Evolutionary conservation across 805 yeast genomes (phyloP).

Genomic region (Jamesozyma rosinii): DNA sequence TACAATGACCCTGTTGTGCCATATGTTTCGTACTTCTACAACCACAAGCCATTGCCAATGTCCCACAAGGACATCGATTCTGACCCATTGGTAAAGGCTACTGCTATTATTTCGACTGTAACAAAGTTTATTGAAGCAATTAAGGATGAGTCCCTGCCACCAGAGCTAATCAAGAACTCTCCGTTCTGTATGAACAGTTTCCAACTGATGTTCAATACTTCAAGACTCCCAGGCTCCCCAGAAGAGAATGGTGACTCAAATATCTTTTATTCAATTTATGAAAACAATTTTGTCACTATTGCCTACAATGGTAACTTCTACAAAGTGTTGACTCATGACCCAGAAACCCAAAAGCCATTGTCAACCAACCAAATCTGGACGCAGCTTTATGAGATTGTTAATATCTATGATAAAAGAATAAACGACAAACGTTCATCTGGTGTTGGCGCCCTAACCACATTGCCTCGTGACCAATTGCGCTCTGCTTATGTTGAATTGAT

Average conservation of each 20-base stretch:
- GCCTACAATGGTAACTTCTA: slow-evolving; percentile 70
- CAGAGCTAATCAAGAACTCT: slow-evolving; percentile 63
- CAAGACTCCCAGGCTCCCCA: slow-evolving; percentile 54
- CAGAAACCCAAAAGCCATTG: slow-evolving; percentile 29
- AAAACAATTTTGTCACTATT: slow-evolving; percentile 62
- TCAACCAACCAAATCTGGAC: slow-evolving; percentile 42
- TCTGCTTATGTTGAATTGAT: slow-evolving; percentile 47
- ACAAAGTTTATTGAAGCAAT: slow-evolving; percentile 57
- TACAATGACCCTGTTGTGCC: slow-evolving; percentile 94
- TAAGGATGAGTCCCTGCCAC: slow-evolving; percentile 64
- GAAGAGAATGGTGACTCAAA: slow-evolving; percentile 49
- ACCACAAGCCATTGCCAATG: slow-evolving; percentile 55
- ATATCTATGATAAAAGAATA: slow-evolving; percentile 10
- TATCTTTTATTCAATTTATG: slow-evolving; percentile 36
- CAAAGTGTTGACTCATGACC: slow-evolving; percentile 56
- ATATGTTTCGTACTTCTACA: slow-evolving; percentile 81
- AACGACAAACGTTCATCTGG: slow-evolving; percentile 30
- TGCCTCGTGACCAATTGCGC: slow-evolving; percentile 79
- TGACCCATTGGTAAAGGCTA: slow-evolving; percentile 63
- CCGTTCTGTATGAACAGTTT: slow-evolving; percentile 96
- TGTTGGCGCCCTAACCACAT: slow-evolving; percentile 71
- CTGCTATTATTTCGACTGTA: slow-evolving; percentile 60
- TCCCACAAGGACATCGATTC: slow-evolving; percentile 41
- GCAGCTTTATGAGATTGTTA: slow-evolving; percentile 50
- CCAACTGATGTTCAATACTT: slow-evolving; percentile 81